Evolutionary conservation across 139 green algal species (phyloP).

Genomic region (Coelastrella sp.): DNA sequence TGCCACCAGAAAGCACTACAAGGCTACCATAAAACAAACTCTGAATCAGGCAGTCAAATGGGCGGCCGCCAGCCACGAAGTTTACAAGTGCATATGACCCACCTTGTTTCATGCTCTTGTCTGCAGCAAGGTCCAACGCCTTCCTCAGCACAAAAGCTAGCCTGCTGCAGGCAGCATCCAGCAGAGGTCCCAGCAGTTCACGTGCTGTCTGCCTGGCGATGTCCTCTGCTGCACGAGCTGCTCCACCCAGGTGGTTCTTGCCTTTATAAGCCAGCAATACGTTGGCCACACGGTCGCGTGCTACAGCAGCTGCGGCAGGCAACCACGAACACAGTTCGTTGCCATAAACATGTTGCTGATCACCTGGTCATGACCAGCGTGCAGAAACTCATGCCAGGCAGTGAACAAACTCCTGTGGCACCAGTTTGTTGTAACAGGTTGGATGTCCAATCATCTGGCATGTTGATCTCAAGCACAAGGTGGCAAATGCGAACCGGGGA

Average conservation of each 20-base stretch:
- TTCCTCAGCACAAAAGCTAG: conserved; percentile 79
- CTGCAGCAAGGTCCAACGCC: conserved; percentile 81
- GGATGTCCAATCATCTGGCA: no score
- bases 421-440: no score
- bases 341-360: no score
- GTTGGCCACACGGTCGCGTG: conserved; percentile 80
- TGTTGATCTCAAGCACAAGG: no score
- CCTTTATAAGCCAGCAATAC: conserved; percentile 80
- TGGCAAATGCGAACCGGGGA: background rate
- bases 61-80: no score
- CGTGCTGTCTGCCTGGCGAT: conserved; percentile 80
- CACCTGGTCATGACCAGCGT: no score
- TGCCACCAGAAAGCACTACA: no score
- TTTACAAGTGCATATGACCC: background rate
- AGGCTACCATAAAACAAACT: no score
- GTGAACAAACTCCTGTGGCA: no score
- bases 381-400: no score
- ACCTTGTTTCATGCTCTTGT: conserved; percentile 56
- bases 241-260: conserved; percentile 60
- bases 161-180: conserved; percentile 84
- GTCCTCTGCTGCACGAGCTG: conserved; percentile 81
- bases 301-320: conserved; percentile 62
- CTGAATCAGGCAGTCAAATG: no score
- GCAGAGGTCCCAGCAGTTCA: conserved; percentile 82
- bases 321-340: background rate